Evolutionary conservation across 2,329 filamentous ascomycete species (phyloP), one percentile per base, ranked within the genome.

Genomic region (Xylaria sp.): DNA sequence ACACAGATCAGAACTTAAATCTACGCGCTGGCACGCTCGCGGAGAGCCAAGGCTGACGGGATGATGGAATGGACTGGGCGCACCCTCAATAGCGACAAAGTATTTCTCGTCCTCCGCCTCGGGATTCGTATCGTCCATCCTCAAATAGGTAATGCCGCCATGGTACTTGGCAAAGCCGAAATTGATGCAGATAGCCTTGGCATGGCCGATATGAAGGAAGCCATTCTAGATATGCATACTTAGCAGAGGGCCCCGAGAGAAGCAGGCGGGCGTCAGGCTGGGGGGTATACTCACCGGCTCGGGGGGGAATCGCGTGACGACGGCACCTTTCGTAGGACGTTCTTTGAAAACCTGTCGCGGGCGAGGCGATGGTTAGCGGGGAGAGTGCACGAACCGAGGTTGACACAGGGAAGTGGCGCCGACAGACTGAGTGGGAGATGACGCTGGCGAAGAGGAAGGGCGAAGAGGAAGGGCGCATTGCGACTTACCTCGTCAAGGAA

Each of bases 101-200:
- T 94, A 98, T 67, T 91, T 87, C 81, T 97, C 93, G 79, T 98
- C 92, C 80, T 98, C 96, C 57, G 92, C 93, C 73, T 94, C 93
- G 1, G 96, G 96, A 80, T 98, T 98, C 15, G 96, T 98, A 76
- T 98, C 96, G 79, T 98, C 96, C 80, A 69, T 39, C 76, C 95
- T 88, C 70, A 94, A 82, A 77, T 52, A 44, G 70, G 89, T 92
- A 70, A 90, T 85, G 67, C 95, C 95, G 44, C 91, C 92, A 78
- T 97, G 92, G 77, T 91, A 90, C 77, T 88, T 89, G 15, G 96
- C 95, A 79, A 98, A 98, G 7, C 95, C 95, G 82, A 98, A 98
- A 82, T 98, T 98, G 80, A 98, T 90, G 0, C 94, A 92, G 80
- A 98, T 98, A 25, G 96, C 95, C 84, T 98, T 98, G 73, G 92